phyloP scores from a whole-genome alignment of 768 basidiomycete species.

The Mycena metata region DNA sequence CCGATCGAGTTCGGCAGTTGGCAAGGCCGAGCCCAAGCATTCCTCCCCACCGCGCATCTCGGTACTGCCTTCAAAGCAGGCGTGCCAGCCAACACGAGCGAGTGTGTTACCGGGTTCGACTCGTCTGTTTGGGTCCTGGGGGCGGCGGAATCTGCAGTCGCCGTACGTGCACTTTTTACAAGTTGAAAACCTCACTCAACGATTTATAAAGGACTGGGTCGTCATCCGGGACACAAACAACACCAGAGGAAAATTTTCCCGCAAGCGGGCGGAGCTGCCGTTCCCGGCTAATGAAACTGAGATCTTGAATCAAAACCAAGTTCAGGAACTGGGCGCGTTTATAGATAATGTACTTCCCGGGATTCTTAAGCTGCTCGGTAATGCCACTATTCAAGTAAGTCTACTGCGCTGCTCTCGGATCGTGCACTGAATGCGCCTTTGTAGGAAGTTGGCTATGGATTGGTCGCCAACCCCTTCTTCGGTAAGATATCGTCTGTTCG shows the following conservation, averaged over 20 bases:
- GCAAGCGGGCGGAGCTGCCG: conserved; percentile 13
- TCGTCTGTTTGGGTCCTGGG: conserved; percentile 21
- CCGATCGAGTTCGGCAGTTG: conserved; percentile 23
- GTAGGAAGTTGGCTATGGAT: conserved; percentile 24
- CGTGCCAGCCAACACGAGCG: conserved; percentile 15
- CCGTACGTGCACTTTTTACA: conserved; percentile 6
- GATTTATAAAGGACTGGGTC: conserved; percentile 22
- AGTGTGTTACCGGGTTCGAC: conserved; percentile 22
- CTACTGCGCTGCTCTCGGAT: conserved; percentile 6
- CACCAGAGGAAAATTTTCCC: conserved; percentile 18
- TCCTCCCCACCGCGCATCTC: conserved; percentile 24
- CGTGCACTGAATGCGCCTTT: background rate
- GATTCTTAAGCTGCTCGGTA: conserved; percentile 13
- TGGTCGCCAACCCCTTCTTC: conserved; percentile 25
- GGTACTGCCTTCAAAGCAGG: conserved; percentile 21
- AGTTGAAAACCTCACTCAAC: background rate
- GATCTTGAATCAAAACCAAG: background rate
- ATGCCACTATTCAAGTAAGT: conserved; percentile 27
- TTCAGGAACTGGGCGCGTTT: conserved; percentile 5
- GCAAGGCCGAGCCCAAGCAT: conserved; percentile 23
- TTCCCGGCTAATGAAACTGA: conserved; percentile 23
- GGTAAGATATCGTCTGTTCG: conserved; percentile 16
- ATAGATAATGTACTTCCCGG: conserved; percentile 3
- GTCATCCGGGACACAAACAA: conserved; percentile 24
- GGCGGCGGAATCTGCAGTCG: background rate